These are phyloP conservation scores for Microbotryum saponariae DNA, from an alignment of 1,284 basidiomycete genomes.

Conservation along the genomic window DNA sequence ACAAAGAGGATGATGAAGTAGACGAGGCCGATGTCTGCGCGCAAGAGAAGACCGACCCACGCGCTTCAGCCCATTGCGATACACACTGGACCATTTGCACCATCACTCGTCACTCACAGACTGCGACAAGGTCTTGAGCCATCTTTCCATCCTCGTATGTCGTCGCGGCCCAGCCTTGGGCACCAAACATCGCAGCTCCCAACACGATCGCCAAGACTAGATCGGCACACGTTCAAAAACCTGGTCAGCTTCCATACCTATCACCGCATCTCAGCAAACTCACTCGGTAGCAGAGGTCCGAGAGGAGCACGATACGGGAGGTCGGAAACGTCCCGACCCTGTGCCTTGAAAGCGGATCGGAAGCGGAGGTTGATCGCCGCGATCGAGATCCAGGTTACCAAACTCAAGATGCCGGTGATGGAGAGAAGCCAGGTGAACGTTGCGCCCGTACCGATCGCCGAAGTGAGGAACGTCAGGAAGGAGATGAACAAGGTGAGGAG, in stretches of 20 bases:
- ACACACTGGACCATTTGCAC: too few species aligned
- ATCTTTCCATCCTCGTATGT: background rate
- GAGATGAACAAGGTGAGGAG: constrained; percentile 5
- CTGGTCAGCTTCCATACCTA: background rate
- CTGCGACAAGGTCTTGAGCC: constrained; percentile 1
- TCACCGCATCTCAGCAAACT: background rate
- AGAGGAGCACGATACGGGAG: constrained; percentile 16
- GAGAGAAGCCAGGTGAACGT: constrained; percentile 15
- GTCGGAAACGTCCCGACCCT: constrained; percentile 6
- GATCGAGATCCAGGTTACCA: constrained; percentile 16
- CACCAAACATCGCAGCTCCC: constrained; percentile 19
- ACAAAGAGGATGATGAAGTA: constrained; percentile 12
- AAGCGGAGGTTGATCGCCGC: constrained; percentile 18
- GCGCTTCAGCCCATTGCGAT: too few species aligned
- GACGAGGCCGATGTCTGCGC: constrained; percentile 10
- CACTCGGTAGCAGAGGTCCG: constrained; percentile 4
- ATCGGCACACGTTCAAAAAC: background rate
- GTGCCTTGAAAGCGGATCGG: constrained; percentile 8
- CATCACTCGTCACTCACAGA: too few species aligned
- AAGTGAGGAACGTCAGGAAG: constrained; percentile 8
- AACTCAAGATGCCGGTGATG: constrained; percentile 12
- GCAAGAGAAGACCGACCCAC: too few species aligned
- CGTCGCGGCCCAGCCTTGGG: constrained; percentile 13
- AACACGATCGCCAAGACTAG: constrained; percentile 6
- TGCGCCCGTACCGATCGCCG: background rate